A percentile compares a stretch with the other conserved stretches of the same genome.
Evolutionary conservation across 371 early-diverging fungal species (phyloP).

Genomic region (Mucor piriformis): DNA sequence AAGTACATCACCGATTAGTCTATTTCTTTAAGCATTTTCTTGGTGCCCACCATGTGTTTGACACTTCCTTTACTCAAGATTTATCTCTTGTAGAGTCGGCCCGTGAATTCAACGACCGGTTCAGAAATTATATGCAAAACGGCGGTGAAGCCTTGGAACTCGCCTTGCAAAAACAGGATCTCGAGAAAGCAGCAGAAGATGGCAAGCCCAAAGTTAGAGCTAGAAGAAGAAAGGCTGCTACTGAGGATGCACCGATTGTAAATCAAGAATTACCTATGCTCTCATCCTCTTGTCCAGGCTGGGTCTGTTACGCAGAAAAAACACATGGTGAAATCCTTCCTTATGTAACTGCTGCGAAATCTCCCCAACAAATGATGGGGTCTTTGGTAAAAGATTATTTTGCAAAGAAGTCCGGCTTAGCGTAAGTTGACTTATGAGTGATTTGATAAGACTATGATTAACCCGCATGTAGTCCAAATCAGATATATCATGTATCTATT

Average conservation of each 20-base stretch:
- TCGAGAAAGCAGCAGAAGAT: conserved; percentile 21
- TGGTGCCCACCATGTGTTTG: conserved; percentile 86
- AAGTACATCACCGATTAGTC: conserved; percentile 63
- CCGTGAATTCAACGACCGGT: conserved; percentile 86
- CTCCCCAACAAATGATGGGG: conserved; percentile 97
- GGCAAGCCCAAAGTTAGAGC: conserved; percentile 26
- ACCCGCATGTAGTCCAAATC: conserved; percentile 69
- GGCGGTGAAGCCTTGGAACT: conserved; percentile 47
- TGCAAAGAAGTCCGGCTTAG: conserved; percentile 61
- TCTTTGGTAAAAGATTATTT: conserved; percentile 84
- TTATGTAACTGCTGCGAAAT: conserved; percentile 82
- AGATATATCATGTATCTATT: conserved; percentile 89
- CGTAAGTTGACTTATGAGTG: conserved; percentile 29
- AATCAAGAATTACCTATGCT: conserved; percentile 68
- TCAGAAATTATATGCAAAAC: conserved; percentile 45
- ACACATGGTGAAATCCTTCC: conserved; percentile 88
- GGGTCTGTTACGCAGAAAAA: conserved; percentile 99
- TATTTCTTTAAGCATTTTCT: conserved; percentile 69
- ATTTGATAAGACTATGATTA: not conserved
- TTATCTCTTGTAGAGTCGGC: conserved; percentile 84
- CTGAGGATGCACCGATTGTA: conserved; percentile 14
- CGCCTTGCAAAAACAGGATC: conserved; percentile 35
- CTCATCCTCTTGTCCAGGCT: conserved; percentile 88
- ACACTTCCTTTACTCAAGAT: conserved; percentile 87
- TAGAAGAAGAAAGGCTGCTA: conserved; percentile 21